Conservation (phyloP, 768 basidiomycete genomes). For the Agrocybe chaxingu region DNA sequence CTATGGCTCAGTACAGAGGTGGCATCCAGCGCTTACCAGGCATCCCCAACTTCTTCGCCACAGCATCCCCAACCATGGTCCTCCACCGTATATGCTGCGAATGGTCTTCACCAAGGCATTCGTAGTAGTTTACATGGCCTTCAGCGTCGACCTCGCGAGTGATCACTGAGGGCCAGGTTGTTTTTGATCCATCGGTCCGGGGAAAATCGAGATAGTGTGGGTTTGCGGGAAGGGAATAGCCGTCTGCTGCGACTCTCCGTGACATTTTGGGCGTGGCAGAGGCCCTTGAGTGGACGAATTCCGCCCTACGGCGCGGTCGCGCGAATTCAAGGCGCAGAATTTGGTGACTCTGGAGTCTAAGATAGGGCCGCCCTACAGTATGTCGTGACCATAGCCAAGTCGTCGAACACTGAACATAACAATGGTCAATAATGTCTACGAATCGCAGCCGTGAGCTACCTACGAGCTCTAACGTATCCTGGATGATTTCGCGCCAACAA, state of each 20-base stretch:
- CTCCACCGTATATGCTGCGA: constrained; percentile 59
- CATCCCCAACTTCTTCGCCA: constrained; percentile 40
- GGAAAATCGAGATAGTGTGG: constrained; percentile 57
- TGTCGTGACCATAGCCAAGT: too few relatives aligned
- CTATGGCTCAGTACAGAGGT: neutral
- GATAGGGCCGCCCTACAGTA: too few relatives aligned
- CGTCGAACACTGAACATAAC: too few relatives aligned
- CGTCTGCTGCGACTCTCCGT: constrained; percentile 24
- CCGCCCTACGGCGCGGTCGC: too few relatives aligned
- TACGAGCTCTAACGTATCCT: too few relatives aligned
- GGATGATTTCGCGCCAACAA: too few relatives aligned
- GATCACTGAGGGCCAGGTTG: constrained; percentile 57
- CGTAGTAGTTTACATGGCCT: constrained; percentile 73
- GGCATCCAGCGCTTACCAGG: constrained; percentile 37
- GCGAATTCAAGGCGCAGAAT: too few relatives aligned
- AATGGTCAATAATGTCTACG: too few relatives aligned
- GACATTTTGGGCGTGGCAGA: constrained; percentile 18
- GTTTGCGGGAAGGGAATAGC: constrained; percentile 41
- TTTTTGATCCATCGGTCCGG: constrained; percentile 55
- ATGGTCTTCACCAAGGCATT: constrained; percentile 48
- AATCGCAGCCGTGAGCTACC: too few relatives aligned
- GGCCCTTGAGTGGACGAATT: neutral
- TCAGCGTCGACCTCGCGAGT: constrained; percentile 49
- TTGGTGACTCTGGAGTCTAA: too few relatives aligned
- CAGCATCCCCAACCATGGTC: constrained; percentile 34